phyloP scores from a whole-genome alignment of 768 basidiomycete species.

The Multifurca ochricompacta region DNA sequence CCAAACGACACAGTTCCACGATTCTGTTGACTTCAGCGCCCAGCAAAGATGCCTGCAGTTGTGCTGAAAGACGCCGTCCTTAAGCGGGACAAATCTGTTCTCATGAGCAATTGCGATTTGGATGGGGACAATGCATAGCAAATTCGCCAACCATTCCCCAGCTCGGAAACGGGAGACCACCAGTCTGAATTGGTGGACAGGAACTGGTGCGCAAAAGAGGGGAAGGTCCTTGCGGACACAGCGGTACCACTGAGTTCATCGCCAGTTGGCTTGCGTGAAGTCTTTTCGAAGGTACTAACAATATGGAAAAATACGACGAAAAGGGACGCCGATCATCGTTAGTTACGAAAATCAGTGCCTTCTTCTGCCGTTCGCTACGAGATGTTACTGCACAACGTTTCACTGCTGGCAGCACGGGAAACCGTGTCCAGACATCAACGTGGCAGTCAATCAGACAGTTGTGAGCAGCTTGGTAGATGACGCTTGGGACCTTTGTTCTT shows the following conservation, averaged over 20 bases:
- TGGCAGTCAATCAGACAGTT: conserved; percentile 28
- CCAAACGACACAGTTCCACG: conserved; percentile 51
- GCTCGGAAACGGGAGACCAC: conserved; percentile 34
- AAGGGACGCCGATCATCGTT: conserved; percentile 32
- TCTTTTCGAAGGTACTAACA: conserved; percentile 39
- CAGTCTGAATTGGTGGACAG: conserved; percentile 10
- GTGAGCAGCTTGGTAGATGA: conserved; percentile 28
- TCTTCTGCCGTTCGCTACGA: conserved; percentile 26
- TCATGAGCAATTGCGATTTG: conserved; percentile 54
- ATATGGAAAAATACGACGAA: conserved; percentile 38
- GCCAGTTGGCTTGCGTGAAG: conserved; percentile 46
- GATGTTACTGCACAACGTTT: conserved; percentile 9
- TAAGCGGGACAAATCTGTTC: conserved; percentile 56
- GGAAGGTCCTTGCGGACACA: conserved; percentile 30
- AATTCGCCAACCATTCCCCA: conserved; percentile 57
- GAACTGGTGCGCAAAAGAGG: conserved; percentile 22
- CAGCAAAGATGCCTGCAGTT: conserved; percentile 46
- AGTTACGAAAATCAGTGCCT: conserved; percentile 39
- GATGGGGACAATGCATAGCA: conserved; percentile 57
- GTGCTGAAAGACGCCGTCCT: conserved; percentile 46
- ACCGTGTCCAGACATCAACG: conserved; percentile 8
- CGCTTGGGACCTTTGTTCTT: conserved; percentile 31
- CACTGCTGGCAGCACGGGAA: conserved; percentile 10
- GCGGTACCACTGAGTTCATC: conserved; percentile 34
- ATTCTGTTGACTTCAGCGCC: conserved; percentile 54